Percentiles rank a stretch among this genome's conserved stretches.
These are phyloP conservation scores for Odontarrhena argentea DNA, from an alignment of 345 rosid genomes.

Conservation along the genomic window DNA sequence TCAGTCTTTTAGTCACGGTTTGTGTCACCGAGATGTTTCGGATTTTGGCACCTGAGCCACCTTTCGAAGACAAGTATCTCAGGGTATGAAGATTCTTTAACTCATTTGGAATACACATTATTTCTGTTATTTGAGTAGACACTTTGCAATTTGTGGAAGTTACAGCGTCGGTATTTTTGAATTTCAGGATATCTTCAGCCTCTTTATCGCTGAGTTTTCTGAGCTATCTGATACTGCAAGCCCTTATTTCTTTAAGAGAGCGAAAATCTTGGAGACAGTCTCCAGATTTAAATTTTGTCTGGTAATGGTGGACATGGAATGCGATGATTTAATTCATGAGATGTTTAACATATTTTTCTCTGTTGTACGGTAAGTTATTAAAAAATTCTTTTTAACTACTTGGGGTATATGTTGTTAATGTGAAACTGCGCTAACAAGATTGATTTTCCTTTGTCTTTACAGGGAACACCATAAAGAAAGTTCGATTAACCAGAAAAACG, in stretches of 20 bases:
- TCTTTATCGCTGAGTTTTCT: conserved; percentile 58
- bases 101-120: not conserved
- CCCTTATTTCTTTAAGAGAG: conserved; percentile 78
- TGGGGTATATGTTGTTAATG: not conserved
- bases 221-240: conserved; percentile 72
- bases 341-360: conserved; percentile 81
- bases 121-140: conserved; percentile 2
- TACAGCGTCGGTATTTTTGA: not conserved
- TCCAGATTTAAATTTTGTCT: conserved; percentile 75
- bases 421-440: conserved; percentile 25
- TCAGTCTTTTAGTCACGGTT: conserved; percentile 70
- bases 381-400: not conserved
- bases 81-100: conserved; percentile 46
- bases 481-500: conserved; percentile 40
- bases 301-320: conserved; percentile 70
- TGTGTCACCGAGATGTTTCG: conserved; percentile 75
- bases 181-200: conserved; percentile 71
- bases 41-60: conserved; percentile 78
- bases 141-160: conserved; percentile 2
- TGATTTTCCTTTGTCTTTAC: conserved; percentile 26
- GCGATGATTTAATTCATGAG: conserved; percentile 62
- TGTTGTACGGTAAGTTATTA: conserved; percentile 60
- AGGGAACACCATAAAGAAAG: conserved; percentile 64
- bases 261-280: conserved; percentile 73
- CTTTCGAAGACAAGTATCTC: conserved; percentile 74